Evolutionary conservation across 2,329 filamentous ascomycete genomes (phyloP).

Genomic region (Monosporascus sp.): DNA sequence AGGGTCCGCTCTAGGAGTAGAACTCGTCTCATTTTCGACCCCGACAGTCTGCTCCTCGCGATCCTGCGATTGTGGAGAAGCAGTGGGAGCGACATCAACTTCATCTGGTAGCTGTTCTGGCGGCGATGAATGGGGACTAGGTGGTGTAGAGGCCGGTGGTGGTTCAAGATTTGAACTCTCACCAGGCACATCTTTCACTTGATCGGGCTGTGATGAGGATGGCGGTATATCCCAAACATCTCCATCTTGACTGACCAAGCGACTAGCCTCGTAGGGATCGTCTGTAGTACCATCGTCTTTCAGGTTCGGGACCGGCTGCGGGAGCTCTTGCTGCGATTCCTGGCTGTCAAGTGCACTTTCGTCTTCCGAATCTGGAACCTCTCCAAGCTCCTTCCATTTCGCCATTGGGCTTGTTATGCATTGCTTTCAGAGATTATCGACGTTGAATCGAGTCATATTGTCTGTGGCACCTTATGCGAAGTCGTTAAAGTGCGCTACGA

Average conservation of each 20-base stretch:
- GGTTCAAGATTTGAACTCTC: neutral
- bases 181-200: slow-evolving; percentile 18
- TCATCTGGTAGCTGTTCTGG: neutral
- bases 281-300: neutral
- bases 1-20: slow-evolving; percentile 2
- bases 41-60: neutral
- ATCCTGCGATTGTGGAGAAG: neutral
- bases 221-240: slow-evolving; percentile 26
- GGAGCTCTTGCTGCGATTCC: slow-evolving; percentile 20
- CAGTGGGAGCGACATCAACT: neutral
- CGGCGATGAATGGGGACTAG: neutral
- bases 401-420: slow-evolving; percentile 31
- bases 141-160: neutral
- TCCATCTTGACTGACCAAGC: slow-evolving; percentile 1
- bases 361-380: slow-evolving; percentile 39
- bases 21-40: slow-evolving; percentile 1
- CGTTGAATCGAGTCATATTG: slow-evolving; percentile 3
- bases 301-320: slow-evolving; percentile 1
- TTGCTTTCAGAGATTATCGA: slow-evolving; percentile 13
- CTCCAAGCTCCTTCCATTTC: slow-evolving; percentile 38
- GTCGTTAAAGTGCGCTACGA: neutral
- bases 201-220: slow-evolving; percentile 17
- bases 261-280: neutral
- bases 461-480: neutral
- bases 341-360: slow-evolving; percentile 32